These are phyloP conservation scores for Nissolia schottii DNA, from an alignment of 306 rosid species.

Conservation along the genomic window DNA sequence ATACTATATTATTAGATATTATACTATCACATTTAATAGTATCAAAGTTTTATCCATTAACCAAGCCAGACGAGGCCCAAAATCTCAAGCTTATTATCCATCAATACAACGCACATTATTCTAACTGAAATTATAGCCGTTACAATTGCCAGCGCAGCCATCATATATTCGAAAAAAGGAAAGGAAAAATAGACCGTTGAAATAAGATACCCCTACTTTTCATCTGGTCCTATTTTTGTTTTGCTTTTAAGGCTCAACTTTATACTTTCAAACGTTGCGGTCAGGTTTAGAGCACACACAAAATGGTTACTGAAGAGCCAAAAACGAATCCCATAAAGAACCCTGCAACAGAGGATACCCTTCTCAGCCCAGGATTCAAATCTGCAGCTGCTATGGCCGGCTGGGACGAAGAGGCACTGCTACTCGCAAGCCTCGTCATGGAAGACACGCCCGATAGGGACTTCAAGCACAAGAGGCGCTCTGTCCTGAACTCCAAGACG, in stretches of 20 bases:
- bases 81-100: too few species aligned
- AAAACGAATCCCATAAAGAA: slow-evolving; percentile 29
- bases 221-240: too few species aligned
- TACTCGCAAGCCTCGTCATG: slow-evolving; percentile 64
- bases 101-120: too few species aligned
- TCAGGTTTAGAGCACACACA: background rate
- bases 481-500: slow-evolving; percentile 43
- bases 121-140: slow-evolving; percentile 52
- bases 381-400: slow-evolving; percentile 94
- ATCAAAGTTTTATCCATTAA: too few species aligned
- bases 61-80: too few species aligned
- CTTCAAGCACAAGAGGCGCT: slow-evolving; percentile 46
- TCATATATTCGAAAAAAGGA: slow-evolving; percentile 13
- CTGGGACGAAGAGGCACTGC: slow-evolving; percentile 89
- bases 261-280: too few species aligned
- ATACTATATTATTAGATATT: too few species aligned
- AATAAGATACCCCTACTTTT: background rate
- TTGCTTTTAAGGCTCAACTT: too few species aligned
- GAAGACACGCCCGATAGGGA: slow-evolving; percentile 85
- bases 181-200: slow-evolving; percentile 44
- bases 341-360: background rate
- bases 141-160: slow-evolving; percentile 7
- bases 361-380: slow-evolving; percentile 81
- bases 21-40: too few species aligned
- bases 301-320: slow-evolving; percentile 53